These are phyloP conservation scores for Paxillus ammoniavirescens DNA, from an alignment of 768 basidiomycete genomes.

Conservation along the genomic window DNA sequence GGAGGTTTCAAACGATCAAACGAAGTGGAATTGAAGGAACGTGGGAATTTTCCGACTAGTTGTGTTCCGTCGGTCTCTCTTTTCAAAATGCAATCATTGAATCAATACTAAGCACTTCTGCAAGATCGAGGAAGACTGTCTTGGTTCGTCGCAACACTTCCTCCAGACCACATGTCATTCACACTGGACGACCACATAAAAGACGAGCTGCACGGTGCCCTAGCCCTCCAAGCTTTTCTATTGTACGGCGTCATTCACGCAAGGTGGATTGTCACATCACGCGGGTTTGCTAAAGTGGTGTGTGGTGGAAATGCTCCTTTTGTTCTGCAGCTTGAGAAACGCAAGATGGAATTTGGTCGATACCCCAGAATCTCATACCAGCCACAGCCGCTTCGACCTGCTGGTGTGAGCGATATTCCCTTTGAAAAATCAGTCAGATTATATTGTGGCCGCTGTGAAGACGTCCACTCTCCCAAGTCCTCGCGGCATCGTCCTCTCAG, in stretches of 20 bases:
- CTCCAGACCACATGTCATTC: not conserved
- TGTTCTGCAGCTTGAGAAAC: constrained; percentile 78
- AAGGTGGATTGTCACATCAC: constrained; percentile 92
- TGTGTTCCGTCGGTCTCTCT: constrained; percentile 96
- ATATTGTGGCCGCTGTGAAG: constrained; percentile 97
- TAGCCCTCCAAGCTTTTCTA: constrained; percentile 91
- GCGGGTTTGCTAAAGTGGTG: constrained; percentile 96
- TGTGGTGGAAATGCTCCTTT: constrained; percentile 4
- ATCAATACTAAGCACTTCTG: constrained; percentile 99
- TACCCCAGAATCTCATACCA: constrained; percentile 97
- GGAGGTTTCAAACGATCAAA: too few species aligned
- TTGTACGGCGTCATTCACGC: constrained; percentile 97
- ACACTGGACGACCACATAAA: constrained; percentile 85
- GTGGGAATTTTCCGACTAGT: too few species aligned
- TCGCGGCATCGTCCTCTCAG: too few species aligned
- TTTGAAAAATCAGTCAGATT: constrained; percentile 99
- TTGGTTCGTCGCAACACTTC: too few species aligned
- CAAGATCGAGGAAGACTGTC: constrained; percentile 97
- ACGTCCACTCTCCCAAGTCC: constrained; percentile 96
- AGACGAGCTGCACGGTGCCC: constrained; percentile 86
- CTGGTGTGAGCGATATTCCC: constrained; percentile 96
- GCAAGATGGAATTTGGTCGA: constrained; percentile 97
- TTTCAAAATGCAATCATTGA: constrained; percentile 98
- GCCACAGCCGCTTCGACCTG: constrained; percentile 91
- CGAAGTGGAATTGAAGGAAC: too few species aligned